Conservation (phyloP, 805 yeast species). For the Ogataea pignaliae region DNA sequence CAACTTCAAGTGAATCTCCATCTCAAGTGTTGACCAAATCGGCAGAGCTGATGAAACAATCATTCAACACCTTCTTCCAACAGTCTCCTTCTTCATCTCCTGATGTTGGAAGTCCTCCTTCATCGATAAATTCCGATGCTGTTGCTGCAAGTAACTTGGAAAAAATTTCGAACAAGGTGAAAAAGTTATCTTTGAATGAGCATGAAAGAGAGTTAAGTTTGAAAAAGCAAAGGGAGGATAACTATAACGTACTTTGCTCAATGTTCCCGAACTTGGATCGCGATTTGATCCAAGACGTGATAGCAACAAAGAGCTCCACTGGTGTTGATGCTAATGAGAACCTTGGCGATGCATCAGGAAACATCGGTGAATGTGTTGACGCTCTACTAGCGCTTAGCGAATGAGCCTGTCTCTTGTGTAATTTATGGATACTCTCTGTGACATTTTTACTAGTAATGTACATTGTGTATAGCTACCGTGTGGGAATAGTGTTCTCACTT, state of each 20-base stretch:
- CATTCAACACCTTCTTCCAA: constrained; percentile 22
- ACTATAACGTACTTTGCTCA: constrained; percentile 47
- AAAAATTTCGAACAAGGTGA: constrained; percentile 19
- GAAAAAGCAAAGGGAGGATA: constrained; percentile 40
- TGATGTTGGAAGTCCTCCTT: constrained; percentile 5
- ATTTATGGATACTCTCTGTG: constrained; percentile 14
- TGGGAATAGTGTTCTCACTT: too few species aligned
- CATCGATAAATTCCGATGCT: not conserved
- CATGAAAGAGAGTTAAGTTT: constrained; percentile 31
- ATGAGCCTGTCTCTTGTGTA: not conserved
- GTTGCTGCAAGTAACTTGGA: constrained; percentile 5
- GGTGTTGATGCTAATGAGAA: constrained; percentile 10
- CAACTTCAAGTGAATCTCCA: constrained; percentile 27
- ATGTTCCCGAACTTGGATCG: constrained; percentile 76
- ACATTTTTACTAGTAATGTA: not conserved
- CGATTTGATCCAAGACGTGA: constrained; percentile 65
- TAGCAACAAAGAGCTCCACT: constrained; percentile 46
- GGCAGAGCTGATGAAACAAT: constrained; percentile 34
- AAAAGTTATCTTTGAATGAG: constrained; percentile 28
- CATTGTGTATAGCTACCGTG: not conserved
- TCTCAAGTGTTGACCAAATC: constrained; percentile 32
- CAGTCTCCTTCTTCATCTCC: constrained; percentile 11
- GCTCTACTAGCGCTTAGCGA: constrained; percentile 36
- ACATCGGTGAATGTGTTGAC: constrained; percentile 73
- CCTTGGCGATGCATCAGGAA: constrained; percentile 29